Evolutionary conservation across 257 asterid species (phyloP).

Genomic region (Solanum acaule): DNA sequence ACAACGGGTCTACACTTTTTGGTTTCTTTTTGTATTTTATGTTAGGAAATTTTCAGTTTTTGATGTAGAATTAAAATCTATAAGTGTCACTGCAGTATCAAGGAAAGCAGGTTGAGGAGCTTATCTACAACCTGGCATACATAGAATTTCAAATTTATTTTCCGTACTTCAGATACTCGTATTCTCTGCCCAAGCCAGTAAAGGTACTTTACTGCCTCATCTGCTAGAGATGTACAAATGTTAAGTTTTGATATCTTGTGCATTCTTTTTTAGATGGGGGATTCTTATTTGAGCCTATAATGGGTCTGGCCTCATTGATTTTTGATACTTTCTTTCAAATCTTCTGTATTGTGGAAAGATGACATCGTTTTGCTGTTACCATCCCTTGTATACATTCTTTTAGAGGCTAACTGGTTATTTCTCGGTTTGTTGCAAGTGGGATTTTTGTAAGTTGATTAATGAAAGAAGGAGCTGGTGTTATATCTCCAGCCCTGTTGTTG

Average conservation of each 20-base stretch:
- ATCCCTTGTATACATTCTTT: not conserved
- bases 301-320: not conserved
- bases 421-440: not conserved
- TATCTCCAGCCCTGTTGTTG: not conserved
- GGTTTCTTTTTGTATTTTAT: not conserved
- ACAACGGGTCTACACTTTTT: not conserved
- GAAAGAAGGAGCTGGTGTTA: not conserved
- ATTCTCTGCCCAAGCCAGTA: conserved; percentile 24
- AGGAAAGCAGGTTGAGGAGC: conserved; percentile 55
- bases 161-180: conserved; percentile 23
- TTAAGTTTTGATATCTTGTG: not conserved
- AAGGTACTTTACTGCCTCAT: conserved; percentile 33
- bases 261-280: not conserved
- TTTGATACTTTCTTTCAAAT: not conserved
- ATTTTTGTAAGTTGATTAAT: not conserved
- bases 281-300: not conserved
- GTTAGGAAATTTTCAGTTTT: not conserved
- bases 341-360: not conserved
- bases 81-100: conserved; percentile 49
- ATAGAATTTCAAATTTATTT: conserved; percentile 25
- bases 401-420: not conserved
- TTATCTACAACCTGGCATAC: conserved; percentile 26
- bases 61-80: conserved; percentile 8
- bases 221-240: not conserved
- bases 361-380: not conserved